Evolutionary conservation across 148 eudicot species (phyloP).

Genomic region (Chenopodium berlandieri): DNA sequence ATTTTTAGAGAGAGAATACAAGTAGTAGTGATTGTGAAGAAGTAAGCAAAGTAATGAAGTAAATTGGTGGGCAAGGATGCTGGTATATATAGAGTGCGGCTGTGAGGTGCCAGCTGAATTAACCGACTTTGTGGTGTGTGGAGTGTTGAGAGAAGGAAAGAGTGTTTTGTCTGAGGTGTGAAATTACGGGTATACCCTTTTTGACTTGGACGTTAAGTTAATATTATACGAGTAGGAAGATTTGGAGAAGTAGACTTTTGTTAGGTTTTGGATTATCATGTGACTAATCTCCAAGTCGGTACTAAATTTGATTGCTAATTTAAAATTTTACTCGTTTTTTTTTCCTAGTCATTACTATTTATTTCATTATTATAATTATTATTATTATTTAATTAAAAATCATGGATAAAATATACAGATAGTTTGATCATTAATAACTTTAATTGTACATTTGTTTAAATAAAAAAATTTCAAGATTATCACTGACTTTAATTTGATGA

Average conservation of each 20-base stretch:
- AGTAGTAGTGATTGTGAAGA: not conserved
- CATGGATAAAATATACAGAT: too few relatives aligned
- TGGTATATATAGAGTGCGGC: slow-evolving; percentile 17
- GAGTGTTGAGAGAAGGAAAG: not conserved
- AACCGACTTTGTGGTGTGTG: slow-evolving; percentile 22
- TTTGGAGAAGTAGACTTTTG: too few relatives aligned
- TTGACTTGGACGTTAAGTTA: slow-evolving; percentile 33
- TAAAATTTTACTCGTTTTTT: not conserved
- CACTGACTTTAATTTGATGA: too few relatives aligned
- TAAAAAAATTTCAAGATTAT: too few relatives aligned
- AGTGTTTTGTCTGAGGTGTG: not conserved
- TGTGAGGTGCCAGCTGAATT: not conserved
- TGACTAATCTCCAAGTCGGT: not conserved
- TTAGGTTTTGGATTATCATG: not conserved
- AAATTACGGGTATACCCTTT: slow-evolving; percentile 25
- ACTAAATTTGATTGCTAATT: too few relatives aligned
- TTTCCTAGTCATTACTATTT: too few relatives aligned
- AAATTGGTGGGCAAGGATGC: not conserved
- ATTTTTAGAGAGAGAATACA: not conserved
- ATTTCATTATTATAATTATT: too few relatives aligned
- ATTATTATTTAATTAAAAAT: too few relatives aligned
- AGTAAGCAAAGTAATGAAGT: not conserved
- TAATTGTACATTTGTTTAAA: too few relatives aligned
- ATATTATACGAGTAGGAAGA: not conserved
- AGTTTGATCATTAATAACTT: too few relatives aligned